Evolutionary conservation across 345 rosid species (phyloP).

Genomic region (Brassica juncea): DNA sequence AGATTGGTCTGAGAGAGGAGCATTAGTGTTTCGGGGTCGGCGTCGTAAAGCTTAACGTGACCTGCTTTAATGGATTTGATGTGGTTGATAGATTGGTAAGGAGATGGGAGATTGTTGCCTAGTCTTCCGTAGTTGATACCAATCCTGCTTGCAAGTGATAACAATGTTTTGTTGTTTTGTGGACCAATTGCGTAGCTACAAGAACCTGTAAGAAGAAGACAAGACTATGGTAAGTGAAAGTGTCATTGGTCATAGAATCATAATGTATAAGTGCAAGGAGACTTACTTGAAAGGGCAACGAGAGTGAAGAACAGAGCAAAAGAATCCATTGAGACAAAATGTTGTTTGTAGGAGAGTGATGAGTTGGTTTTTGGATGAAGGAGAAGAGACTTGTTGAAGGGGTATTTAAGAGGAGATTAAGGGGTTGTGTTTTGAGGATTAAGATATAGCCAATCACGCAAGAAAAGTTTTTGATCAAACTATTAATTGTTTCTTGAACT

Average conservation of each 20-base stretch:
- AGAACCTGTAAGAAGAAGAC: conserved; percentile 21
- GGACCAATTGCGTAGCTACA: conserved; percentile 18
- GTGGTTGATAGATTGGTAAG: conserved; percentile 49
- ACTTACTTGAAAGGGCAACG: conserved; percentile 38
- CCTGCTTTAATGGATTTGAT: conserved; percentile 54
- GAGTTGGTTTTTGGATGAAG: conserved; percentile 11
- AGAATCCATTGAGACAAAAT: conserved; percentile 21
- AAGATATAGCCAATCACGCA: conserved; percentile 35
- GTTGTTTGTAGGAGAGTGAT: conserved; percentile 13
- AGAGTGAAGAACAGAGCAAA: conserved; percentile 23
- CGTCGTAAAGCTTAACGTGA: conserved; percentile 60
- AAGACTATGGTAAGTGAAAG: conserved; percentile 5
- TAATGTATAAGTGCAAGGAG: background rate
- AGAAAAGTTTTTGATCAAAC: conserved; percentile 31
- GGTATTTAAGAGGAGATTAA: conserved; percentile 18
- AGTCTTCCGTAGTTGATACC: conserved; percentile 40
- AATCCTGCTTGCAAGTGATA: conserved; percentile 31
- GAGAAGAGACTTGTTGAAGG: conserved; percentile 13
- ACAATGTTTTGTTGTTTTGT: conserved; percentile 10
- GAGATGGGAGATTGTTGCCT: conserved; percentile 58
- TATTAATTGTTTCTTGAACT: conserved; percentile 26
- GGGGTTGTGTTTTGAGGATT: conserved; percentile 4
- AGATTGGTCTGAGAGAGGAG: conserved; percentile 54
- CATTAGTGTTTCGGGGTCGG: conserved; percentile 53
- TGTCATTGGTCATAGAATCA: background rate